phyloP scores from a whole-genome alignment of 495 filamentous ascomycete genomes.

The Penicillium paradoxum region DNA sequence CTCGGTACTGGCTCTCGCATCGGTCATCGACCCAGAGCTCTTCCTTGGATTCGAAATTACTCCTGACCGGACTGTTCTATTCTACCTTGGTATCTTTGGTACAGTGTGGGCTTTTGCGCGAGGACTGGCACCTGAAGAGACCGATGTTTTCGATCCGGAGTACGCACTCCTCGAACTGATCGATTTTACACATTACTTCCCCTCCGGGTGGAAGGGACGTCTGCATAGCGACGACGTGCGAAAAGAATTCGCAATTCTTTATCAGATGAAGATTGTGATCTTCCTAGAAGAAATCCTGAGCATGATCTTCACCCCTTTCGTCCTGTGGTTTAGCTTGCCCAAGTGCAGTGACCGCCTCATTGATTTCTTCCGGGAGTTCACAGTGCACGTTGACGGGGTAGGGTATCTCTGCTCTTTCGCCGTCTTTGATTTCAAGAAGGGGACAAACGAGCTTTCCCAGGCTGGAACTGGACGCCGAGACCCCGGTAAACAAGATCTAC shows the following conservation, averaged over 20 bases:
- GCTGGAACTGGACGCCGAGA: constrained; percentile 29
- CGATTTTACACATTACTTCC: constrained; percentile 85
- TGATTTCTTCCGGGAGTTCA: constrained; percentile 97
- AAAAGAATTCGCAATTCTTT: constrained; percentile 78
- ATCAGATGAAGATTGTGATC: constrained; percentile 82
- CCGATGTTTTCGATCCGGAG: constrained; percentile 86
- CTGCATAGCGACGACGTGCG: constrained; percentile 84
- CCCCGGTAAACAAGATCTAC: constrained; percentile 51
- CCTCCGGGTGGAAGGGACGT: constrained; percentile 79
- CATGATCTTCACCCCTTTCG: constrained; percentile 85
- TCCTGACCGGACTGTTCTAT: constrained; percentile 72
- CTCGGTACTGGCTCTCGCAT: constrained; percentile 73
- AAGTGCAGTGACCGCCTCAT: constrained; percentile 89
- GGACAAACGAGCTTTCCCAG: constrained; percentile 51
- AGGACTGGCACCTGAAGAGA: constrained; percentile 78
- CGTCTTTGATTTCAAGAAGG: constrained; percentile 95
- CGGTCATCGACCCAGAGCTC: constrained; percentile 81
- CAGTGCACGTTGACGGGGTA: constrained; percentile 91
- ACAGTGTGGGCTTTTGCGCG: constrained; percentile 75
- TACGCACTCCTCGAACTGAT: constrained; percentile 82
- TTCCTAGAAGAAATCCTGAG: constrained; percentile 90
- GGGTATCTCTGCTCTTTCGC: constrained; percentile 96
- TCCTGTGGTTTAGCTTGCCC: constrained; percentile 82
- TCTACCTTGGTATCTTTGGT: constrained; percentile 71
- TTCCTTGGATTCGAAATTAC: constrained; percentile 91